Base-by-base conservation (phyloP, 179 eudicot genomes). In the Spinacia oleracea region DNA sequence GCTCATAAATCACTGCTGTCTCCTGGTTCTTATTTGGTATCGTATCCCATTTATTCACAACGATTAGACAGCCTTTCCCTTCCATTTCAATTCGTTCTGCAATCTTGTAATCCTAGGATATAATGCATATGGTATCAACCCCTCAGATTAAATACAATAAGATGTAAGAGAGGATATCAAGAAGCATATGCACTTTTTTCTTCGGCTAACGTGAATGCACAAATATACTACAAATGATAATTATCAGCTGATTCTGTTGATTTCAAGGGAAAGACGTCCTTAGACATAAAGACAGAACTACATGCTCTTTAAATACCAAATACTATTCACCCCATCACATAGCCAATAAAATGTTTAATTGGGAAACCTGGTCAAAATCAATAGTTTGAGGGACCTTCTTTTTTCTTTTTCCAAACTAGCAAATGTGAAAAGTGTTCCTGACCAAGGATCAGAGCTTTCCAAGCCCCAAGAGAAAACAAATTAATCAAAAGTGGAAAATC, bases 11-110 rank as follows among this genome's bases (percentile, higher is more conserved):
- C 40, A 79, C 75, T 40, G 97, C 88, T 51, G 97, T 92, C 81
- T 96, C 88, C 67, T 94, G 94, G 80, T 91, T 91, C 82, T 96
- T 96, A 79, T 92, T 86, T 32, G 99, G 98, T 79, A 96, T 92
- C 0, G 99, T 96, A 77, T 96, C 99, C 99, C 99, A 93, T 80
- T 96, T 96, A 87, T 96, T 96, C 77, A 96, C 99, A 58, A 96
- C 97, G 67, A 96, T 90, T 81, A 96, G 85, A 84, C 98, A 96
- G 72, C 96, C 97, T 81, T 96, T 96, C 64, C 98, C 99, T 89
- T 96, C 99, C 82, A 81, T 80, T 80, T 96, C 99, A 81, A 96
- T 93, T 85, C 93, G 88, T 73, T 96, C 98, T 80, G 99, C 99
- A 86, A 96, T 96, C 84, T 85, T 92, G 88, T 78, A 93, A 82